Conservation (phyloP, 163 green algal species). For the Scenedesmus sp. region DNA sequence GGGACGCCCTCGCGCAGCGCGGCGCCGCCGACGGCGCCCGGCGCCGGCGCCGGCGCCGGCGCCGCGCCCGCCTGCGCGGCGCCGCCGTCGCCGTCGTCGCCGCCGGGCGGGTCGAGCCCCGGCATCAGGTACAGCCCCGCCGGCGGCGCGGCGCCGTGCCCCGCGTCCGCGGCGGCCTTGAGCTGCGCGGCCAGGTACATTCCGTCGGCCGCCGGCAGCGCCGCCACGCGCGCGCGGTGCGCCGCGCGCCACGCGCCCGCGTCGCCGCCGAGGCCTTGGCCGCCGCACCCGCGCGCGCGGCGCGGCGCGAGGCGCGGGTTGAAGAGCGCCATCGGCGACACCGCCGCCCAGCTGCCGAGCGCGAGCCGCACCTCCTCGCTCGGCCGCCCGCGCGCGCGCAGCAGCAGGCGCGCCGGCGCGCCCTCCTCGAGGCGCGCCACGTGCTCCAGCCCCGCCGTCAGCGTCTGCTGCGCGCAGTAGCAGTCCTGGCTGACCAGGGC, state of each 20-base stretch:
- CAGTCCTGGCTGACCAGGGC: slow-evolving; percentile 30
- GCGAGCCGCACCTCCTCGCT: neutral
- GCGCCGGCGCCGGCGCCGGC: too few relatives aligned
- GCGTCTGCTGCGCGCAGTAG: slow-evolving; percentile 28
- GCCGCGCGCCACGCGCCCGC: neutral
- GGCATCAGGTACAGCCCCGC: slow-evolving; percentile 27
- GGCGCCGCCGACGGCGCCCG: too few relatives aligned
- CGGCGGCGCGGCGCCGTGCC: neutral
- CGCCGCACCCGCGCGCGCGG: too few relatives aligned
- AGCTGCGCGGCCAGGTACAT: slow-evolving; percentile 35
- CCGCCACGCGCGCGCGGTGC: neutral
- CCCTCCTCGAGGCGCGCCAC: slow-evolving; percentile 22
- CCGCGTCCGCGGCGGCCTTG: slow-evolving; percentile 19
- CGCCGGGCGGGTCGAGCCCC: slow-evolving; percentile 13
- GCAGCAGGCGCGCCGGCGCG: slow-evolving; percentile 5
- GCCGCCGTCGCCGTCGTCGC: too few relatives aligned
- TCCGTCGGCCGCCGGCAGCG: slow-evolving; percentile 16
- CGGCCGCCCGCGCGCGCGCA: neutral
- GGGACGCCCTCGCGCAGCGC: neutral
- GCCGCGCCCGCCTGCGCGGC: too few relatives aligned
- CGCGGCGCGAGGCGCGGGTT: slow-evolving; percentile 16
- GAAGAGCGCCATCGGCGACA: slow-evolving; percentile 27
- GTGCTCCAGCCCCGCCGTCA: neutral
- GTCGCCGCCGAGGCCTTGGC: too few relatives aligned
- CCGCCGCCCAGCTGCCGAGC: slow-evolving; percentile 37